A percentile compares a stretch with the other conserved stretches of the same genome.
Evolutionary conservation across 2,329 filamentous ascomycete species (phyloP).

Genomic region (Fusarium chaquense): DNA sequence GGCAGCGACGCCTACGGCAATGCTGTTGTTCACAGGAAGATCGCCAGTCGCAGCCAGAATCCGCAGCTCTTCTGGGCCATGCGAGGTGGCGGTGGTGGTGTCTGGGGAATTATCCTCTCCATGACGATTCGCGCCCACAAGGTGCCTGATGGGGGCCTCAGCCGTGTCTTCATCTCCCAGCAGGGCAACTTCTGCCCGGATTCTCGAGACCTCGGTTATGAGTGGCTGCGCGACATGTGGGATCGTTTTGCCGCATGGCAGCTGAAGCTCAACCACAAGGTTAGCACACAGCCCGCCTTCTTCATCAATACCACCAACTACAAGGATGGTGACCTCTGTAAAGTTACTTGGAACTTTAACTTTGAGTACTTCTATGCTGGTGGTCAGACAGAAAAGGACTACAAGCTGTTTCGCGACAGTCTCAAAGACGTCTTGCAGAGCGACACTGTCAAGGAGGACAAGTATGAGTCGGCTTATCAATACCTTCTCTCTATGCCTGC

Average conservation of each 20-base stretch:
- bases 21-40: constrained; percentile 2
- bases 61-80: constrained; percentile 17
- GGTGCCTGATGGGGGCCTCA: neutral
- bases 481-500: constrained; percentile 5
- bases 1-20: neutral
- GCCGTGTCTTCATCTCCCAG: neutral
- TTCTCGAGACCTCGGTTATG: neutral
- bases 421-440: neutral
- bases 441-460: neutral
- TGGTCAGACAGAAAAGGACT: neutral
- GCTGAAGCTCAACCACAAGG: neutral
- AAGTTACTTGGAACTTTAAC: neutral
- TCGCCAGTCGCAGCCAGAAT: neutral
- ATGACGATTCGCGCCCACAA: constrained; percentile 8
- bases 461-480: neutral
- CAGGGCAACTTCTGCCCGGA: neutral
- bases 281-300: constrained; percentile 13
- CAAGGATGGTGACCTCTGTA: neutral
- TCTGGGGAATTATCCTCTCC: constrained; percentile 7
- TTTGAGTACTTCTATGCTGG: constrained; percentile 12
- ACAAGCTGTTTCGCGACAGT: neutral
- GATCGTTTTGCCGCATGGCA: constrained; percentile 6
- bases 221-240: constrained; percentile 10
- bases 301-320: constrained; percentile 2
- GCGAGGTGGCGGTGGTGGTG: neutral